Evolutionary conservation across 2,329 filamentous ascomycete genomes (phyloP), one percentile per base, ranked within the genome.

Genomic region (Talaromyces sp.): DNA sequence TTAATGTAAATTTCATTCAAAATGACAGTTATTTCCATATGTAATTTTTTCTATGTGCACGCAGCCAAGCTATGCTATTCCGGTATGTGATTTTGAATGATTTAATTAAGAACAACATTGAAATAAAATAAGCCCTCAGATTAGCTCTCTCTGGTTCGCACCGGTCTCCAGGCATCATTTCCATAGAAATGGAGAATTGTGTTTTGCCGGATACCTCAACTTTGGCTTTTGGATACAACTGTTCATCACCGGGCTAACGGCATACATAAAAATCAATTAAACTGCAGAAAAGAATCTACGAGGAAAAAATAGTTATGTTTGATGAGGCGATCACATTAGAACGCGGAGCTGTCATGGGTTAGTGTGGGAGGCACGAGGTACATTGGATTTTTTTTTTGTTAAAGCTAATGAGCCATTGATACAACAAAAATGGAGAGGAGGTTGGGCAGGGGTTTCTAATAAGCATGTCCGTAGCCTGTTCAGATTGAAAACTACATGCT

Each of bases 111-210:
- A 23, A 23, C 23, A 23, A 23, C 23, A 23, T 47, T 9, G 4
- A 16, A 40, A 40, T 40, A 6, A 40, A 40, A 9, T 14, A 56
- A 58, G 70, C 71, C 74, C 75, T 78, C 76, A 74, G 76, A 78
- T 78, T 76, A 78, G 76, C 76, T 78, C 76, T 78, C 76, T 78
- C 76, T 69, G 66, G 75, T 78, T 76, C 69, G 76, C 77, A 79
- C 70, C 60, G 75, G 70, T 73, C 74, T 76, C 76, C 75, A 76
- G 68, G 70, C 73, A 67, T 59, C 58, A 27, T 12, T 6, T 55
- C 44, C 54, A 60, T 56, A 47, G 47, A 28, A 36, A 40, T 12
- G 23, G 52, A 28, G 18, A 44, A 31, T 33, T 36, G 9, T 56
- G 52, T 57, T 23, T 47, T 64, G 70, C 70, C 71, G 76, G 76